These are phyloP conservation scores for Heracleum sosnowskyi DNA, from an alignment of 129 eudicot genomes.

Conservation along the genomic window DNA sequence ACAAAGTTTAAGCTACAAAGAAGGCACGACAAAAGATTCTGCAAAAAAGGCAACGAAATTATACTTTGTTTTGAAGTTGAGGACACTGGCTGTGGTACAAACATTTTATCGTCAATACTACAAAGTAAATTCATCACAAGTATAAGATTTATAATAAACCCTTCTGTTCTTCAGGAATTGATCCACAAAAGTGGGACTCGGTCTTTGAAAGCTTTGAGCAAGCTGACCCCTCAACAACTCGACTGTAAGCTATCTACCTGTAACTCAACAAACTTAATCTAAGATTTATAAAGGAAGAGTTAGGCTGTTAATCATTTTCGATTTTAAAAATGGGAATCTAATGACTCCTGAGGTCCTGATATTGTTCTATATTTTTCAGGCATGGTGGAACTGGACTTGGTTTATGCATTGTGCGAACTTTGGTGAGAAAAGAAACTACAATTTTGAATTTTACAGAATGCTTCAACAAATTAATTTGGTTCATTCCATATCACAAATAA, in stretches of 20 bases:
- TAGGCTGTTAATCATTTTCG: not conserved
- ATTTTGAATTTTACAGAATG: not conserved
- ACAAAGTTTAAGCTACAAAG: conserved; percentile 34
- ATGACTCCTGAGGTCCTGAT: conserved; percentile 2
- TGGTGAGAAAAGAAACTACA: conserved; percentile 42
- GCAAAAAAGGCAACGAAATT: conserved; percentile 51
- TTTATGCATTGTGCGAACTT: conserved; percentile 86
- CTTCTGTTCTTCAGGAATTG: conserved; percentile 52
- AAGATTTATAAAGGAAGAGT: not conserved
- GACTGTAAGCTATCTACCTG: conserved; percentile 45
- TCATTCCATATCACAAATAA: not conserved
- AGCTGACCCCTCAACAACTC: conserved; percentile 96
- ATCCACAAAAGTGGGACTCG: conserved; percentile 94
- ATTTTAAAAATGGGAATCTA: not conserved
- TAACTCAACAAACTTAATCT: conserved; percentile 1
- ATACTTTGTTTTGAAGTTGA: conserved; percentile 86
- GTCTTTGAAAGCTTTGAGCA: conserved; percentile 98
- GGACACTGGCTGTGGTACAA: conserved; percentile 91
- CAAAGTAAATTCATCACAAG: conserved; percentile 1
- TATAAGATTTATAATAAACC: not conserved
- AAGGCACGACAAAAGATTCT: conserved; percentile 32
- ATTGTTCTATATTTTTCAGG: conserved; percentile 38
- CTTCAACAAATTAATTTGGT: not conserved
- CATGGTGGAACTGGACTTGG: conserved; percentile 99
- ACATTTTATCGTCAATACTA: conserved; percentile 7